A percentile compares a stretch with the other conserved stretches of the same genome.
These are phyloP conservation scores for Ceratocystis smalleyi DNA, from an alignment of 2,329 filamentous ascomycete species.

Conservation along the genomic window DNA sequence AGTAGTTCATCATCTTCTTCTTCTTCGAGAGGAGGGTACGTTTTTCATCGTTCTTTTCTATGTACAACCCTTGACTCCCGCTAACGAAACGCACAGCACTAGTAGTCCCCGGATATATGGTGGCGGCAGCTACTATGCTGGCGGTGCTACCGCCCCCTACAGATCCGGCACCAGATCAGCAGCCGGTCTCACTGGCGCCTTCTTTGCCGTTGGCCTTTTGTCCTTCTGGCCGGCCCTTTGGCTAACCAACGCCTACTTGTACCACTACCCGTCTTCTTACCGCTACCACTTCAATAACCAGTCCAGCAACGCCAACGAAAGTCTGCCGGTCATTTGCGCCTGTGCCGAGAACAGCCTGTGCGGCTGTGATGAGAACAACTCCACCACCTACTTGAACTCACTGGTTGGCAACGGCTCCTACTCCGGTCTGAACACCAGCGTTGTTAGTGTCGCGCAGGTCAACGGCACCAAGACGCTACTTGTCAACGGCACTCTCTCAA, in stretches of 20 bases:
- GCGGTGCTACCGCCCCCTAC: constrained; percentile 49
- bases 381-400: constrained; percentile 42
- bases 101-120: constrained; percentile 43
- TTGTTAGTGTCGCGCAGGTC: constrained; percentile 41
- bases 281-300: constrained; percentile 35
- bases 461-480: constrained; percentile 50
- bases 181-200: constrained; percentile 37
- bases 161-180: constrained; percentile 33
- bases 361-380: constrained; percentile 53
- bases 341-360: constrained; percentile 38
- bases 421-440: constrained; percentile 39
- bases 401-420: constrained; percentile 53
- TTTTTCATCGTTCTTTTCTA: background rate
- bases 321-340: constrained; percentile 30
- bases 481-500: constrained; percentile 61
- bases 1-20: constrained; percentile 11
- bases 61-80: constrained; percentile 7
- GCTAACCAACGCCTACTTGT: constrained; percentile 47
- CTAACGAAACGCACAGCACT: constrained; percentile 29
- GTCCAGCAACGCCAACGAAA: constrained; percentile 29
- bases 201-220: constrained; percentile 35
- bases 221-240: constrained; percentile 50
- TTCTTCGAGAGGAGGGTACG: constrained; percentile 7
- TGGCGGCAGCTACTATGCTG: constrained; percentile 49
- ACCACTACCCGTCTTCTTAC: constrained; percentile 36